phyloP scores from a whole-genome alignment of 169 alveolate genomes.

The Plasmodium gaboni region DNA sequence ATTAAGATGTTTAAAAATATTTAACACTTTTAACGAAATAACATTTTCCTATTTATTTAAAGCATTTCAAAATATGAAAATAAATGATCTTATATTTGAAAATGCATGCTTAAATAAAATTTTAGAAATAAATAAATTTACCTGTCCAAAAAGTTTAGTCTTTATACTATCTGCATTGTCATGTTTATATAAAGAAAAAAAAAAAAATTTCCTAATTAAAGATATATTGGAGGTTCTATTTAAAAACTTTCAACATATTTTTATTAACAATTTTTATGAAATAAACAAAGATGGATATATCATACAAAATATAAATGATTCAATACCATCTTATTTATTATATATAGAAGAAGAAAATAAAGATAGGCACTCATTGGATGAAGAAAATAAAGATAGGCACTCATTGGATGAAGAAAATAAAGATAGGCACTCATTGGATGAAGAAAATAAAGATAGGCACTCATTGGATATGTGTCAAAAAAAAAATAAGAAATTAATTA shows the following conservation, averaged over 20 bases:
- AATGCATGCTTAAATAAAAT: constrained; percentile 23
- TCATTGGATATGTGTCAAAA: background rate
- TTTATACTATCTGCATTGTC: constrained; percentile 21
- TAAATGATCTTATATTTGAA: constrained; percentile 37
- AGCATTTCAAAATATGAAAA: constrained; percentile 48
- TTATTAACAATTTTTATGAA: background rate
- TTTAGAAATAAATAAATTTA: constrained; percentile 3
- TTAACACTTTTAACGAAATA: constrained; percentile 19
- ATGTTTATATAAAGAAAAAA: background rate
- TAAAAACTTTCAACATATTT: background rate
- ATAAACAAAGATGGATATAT: background rate
- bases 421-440: too few species aligned
- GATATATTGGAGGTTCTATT: background rate
- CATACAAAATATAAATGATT: background rate
- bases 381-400: too few species aligned
- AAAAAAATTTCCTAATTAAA: background rate
- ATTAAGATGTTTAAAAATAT: constrained; percentile 27
- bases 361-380: too few species aligned
- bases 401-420: too few species aligned
- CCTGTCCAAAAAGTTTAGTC: background rate
- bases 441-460: too few species aligned
- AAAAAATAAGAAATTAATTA: background rate
- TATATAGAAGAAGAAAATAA: too few species aligned
- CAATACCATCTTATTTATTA: too few species aligned
- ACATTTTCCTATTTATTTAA: constrained; percentile 43